A percentile compares a stretch with the other conserved stretches of the same genome.
phyloP scores from a whole-genome alignment of 2,329 filamentous ascomycete genomes.

The Pseudogymnoascus sp. region DNA sequence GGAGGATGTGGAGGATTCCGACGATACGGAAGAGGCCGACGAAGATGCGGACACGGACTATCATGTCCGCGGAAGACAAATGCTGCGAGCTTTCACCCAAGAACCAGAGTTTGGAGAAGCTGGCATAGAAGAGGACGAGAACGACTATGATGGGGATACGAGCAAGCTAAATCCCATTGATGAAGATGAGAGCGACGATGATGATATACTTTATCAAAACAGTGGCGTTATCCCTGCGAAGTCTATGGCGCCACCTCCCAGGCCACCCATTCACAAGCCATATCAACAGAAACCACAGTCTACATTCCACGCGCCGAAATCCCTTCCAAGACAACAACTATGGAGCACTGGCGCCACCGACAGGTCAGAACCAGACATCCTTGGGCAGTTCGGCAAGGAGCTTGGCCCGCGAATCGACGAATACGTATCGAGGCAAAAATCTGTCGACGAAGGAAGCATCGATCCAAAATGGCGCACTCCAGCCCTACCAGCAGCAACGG shows the following conservation, averaged over 20 bases:
- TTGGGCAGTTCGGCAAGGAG: conserved; percentile 23
- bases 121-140: neutral
- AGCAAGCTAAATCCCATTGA: neutral
- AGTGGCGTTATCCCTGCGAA: neutral
- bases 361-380: conserved; percentile 23
- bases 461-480: conserved; percentile 24
- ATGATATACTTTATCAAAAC: conserved; percentile 3
- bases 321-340: neutral
- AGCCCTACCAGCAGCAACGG: conserved; percentile 13
- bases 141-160: neutral
- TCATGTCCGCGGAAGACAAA: neutral
- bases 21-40: conserved; percentile 24
- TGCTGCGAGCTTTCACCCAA: neutral
- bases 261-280: neutral
- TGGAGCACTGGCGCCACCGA: conserved; percentile 8
- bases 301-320: neutral
- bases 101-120: neutral
- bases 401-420: conserved; percentile 24
- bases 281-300: neutral
- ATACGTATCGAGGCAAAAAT: conserved; percentile 21
- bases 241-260: neutral
- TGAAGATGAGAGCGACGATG: neutral
- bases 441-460: conserved; percentile 17
- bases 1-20: conserved; percentile 13
- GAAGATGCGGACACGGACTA: conserved; percentile 15